Evolutionary conservation across 2,329 filamentous ascomycete species (phyloP).

Genomic region (Lecanicillium sp.): DNA sequence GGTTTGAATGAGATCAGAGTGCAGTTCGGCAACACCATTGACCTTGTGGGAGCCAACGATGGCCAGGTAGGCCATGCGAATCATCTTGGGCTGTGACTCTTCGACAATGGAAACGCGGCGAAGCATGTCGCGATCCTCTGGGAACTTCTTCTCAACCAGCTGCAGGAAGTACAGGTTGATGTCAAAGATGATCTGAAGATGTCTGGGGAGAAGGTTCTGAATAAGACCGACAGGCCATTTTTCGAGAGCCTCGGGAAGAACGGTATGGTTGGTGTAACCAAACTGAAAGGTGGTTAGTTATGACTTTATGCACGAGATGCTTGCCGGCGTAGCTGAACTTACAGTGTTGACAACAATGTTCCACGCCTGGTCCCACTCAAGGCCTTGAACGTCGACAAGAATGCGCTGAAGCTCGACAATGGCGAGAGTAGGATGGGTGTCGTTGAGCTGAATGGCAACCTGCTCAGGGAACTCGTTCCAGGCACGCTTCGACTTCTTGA

Average conservation of each 20-base stretch:
- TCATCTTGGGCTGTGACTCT: slow-evolving; percentile 94
- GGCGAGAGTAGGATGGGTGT: slow-evolving; percentile 93
- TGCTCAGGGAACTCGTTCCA: slow-evolving; percentile 94
- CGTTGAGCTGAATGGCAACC: slow-evolving; percentile 95
- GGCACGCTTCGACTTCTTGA: slow-evolving; percentile 90
- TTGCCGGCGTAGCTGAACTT: slow-evolving; percentile 26
- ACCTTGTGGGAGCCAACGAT: slow-evolving; percentile 98
- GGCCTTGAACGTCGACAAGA: slow-evolving; percentile 77
- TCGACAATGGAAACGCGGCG: slow-evolving; percentile 92
- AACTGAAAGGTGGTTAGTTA: slow-evolving; percentile 45
- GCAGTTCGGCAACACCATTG: slow-evolving; percentile 94
- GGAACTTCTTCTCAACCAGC: slow-evolving; percentile 81
- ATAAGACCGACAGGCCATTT: slow-evolving; percentile 95
- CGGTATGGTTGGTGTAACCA: slow-evolving; percentile 97
- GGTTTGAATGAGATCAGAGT: slow-evolving; percentile 95
- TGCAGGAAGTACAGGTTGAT: slow-evolving; percentile 96
- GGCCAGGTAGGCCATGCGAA: slow-evolving; percentile 92
- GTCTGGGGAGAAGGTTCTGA: slow-evolving; percentile 86
- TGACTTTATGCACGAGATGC: background rate
- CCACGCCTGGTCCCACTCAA: slow-evolving; percentile 94
- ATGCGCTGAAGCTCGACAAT: slow-evolving; percentile 96
- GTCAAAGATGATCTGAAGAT: slow-evolving; percentile 96
- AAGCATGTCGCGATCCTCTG: slow-evolving; percentile 81
- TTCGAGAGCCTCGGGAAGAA: slow-evolving; percentile 92
- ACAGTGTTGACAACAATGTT: slow-evolving; percentile 64